A percentile compares a stretch with the other conserved stretches of the same genome.
phyloP scores from a whole-genome alignment of 2,329 filamentous ascomycete species.

The Diaporthe vaccinii region DNA sequence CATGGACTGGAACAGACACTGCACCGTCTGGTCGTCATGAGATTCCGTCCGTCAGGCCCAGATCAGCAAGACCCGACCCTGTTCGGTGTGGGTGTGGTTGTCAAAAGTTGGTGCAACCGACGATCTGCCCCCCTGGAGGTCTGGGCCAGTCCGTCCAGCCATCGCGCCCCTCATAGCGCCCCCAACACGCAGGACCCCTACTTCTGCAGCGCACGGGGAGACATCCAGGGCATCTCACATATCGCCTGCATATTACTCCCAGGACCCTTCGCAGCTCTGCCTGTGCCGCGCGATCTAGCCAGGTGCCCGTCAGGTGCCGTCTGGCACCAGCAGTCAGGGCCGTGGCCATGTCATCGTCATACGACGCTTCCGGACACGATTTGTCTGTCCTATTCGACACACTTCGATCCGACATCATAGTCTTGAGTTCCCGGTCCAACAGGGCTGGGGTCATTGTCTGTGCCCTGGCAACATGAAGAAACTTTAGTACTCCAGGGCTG shows the following conservation, averaged over 20 bases:
- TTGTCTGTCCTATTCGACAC: neutral
- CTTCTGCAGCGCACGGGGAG: constrained; percentile 22
- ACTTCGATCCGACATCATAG: neutral
- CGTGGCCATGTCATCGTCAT: constrained; percentile 38
- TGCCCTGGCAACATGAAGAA: constrained; percentile 1
- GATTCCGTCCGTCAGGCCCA: neutral
- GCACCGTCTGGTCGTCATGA: neutral
- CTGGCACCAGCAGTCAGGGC: constrained; percentile 15
- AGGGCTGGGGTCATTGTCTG: constrained; percentile 7
- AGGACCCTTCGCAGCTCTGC: neutral
- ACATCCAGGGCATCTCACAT: constrained; percentile 20
- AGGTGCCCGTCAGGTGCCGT: neutral
- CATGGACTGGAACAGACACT: neutral
- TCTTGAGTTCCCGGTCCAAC: neutral
- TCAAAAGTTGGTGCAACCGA: constrained; percentile 26
- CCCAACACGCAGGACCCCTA: constrained; percentile 25
- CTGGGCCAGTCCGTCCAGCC: constrained; percentile 3
- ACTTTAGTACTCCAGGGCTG: constrained; percentile 10
- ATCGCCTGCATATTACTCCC: constrained; percentile 28
- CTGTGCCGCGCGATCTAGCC: neutral
- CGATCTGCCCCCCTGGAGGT: constrained; percentile 21
- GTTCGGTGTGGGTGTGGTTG: neutral
- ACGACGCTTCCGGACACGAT: constrained; percentile 12
- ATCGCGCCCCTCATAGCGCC: neutral
- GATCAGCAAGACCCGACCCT: neutral